These are phyloP conservation scores for Monilinia fructigena DNA, from an alignment of 2,329 filamentous ascomycete species.

Conservation along the genomic window DNA sequence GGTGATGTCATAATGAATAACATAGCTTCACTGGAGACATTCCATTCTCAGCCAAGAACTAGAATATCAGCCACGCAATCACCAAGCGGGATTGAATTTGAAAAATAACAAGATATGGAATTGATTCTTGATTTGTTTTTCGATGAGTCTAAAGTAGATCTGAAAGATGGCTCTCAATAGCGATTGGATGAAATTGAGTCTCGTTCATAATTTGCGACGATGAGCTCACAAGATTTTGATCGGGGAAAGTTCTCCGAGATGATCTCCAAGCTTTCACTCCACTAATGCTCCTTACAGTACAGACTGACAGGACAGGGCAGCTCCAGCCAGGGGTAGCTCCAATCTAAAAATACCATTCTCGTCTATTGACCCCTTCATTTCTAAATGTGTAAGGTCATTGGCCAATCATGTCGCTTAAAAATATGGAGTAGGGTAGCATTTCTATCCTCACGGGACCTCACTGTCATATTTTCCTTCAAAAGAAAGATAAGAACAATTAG, in stretches of 20 bases:
- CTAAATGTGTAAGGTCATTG: background rate
- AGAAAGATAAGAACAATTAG: too few species aligned
- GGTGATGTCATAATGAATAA: conserved; percentile 12
- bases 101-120: too few species aligned
- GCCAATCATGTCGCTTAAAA: background rate
- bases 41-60: background rate
- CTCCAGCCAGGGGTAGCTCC: too few species aligned
- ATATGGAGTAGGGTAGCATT: background rate
- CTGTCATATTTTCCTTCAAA: background rate
- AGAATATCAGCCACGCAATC: conserved; percentile 13
- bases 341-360: too few species aligned
- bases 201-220: background rate
- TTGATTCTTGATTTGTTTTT: background rate
- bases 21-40: conserved; percentile 1
- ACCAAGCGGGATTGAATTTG: conserved; percentile 7
- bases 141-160: background rate
- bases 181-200: background rate
- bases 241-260: background rate
- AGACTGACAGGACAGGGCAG: too few species aligned
- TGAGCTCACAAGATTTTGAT: background rate
- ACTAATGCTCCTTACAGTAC: too few species aligned
- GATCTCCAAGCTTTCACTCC: background rate
- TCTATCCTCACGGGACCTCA: background rate
- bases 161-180: background rate
- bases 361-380: background rate